Percentiles rank a stretch among this genome's conserved stretches.
phyloP scores from a whole-genome alignment of 2,329 filamentous ascomycete species.

The Xylariaceae sp. region DNA sequence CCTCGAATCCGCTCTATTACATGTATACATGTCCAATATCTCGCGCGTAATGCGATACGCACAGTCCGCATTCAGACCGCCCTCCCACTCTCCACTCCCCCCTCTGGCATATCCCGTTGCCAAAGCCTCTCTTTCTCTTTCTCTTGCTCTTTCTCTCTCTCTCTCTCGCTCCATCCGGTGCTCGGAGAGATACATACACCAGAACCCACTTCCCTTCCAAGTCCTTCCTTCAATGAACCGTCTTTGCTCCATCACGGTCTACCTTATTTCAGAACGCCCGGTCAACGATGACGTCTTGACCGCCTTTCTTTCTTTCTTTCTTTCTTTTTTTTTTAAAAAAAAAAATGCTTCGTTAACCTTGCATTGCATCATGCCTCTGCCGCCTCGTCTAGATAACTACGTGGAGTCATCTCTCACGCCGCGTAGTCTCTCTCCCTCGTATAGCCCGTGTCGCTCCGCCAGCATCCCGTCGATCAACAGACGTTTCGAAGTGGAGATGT shows the following conservation, averaged over 20 bases:
- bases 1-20: slow-evolving; percentile 25
- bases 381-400: slow-evolving; percentile 22
- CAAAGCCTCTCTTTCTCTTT: slow-evolving; percentile 27
- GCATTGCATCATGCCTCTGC: slow-evolving; percentile 10
- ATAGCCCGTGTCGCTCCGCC: slow-evolving; percentile 25
- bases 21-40: slow-evolving; percentile 21
- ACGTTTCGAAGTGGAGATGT: slow-evolving; percentile 22
- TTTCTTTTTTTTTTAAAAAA: slow-evolving; percentile 5
- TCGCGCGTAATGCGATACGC: slow-evolving; percentile 22
- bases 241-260: slow-evolving; percentile 31
- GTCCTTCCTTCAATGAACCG: slow-evolving; percentile 17
- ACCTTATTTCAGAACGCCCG: slow-evolving; percentile 30
- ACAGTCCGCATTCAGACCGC: slow-evolving; percentile 29
- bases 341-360: slow-evolving; percentile 4
- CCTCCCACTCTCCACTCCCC: slow-evolving; percentile 5
- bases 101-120: slow-evolving; percentile 28
- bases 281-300: slow-evolving; percentile 29
- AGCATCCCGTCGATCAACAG: slow-evolving; percentile 27
- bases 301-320: too few species aligned
- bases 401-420: slow-evolving; percentile 15
- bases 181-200: slow-evolving; percentile 28
- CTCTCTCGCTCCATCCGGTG: slow-evolving; percentile 18
- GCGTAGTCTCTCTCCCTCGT: slow-evolving; percentile 26
- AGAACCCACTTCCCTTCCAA: slow-evolving; percentile 30
- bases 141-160: slow-evolving; percentile 3